Base-by-base conservation (phyloP, 1,284 basidiomycete species). In the Ustilago shanxiensis region DNA sequence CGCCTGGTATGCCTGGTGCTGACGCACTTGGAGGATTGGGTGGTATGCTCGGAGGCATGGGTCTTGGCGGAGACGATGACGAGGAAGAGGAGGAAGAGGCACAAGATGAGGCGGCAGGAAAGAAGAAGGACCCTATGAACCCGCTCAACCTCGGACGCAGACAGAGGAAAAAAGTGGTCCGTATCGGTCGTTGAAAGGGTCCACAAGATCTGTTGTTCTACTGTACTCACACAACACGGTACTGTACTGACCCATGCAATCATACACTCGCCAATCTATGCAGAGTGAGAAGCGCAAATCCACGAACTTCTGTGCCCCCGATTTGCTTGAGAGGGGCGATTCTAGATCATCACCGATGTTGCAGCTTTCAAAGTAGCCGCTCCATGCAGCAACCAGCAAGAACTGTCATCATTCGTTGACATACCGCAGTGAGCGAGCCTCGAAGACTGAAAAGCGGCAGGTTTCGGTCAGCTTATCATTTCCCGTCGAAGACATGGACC, bases 41-140 rank as follows among this genome's bases (percentile, higher is more conserved):
- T 26, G 78, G 77, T 24, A 85, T 85, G 83, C 74, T 85, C 20
- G 78, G 83, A 49, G 63, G 69, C 28, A 74, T 85, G 78, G 81
- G 82, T 28, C 56, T 83, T 9, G 83, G 80, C 10, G 81, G 72
- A 60, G 72, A 81, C 41, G 80, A 83, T n/a, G 83, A 83, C 20
- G 81, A 82, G 9, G 79, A 81, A 22, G 79, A 66, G 20, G 76
- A 77, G 18, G 63, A 66, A 9, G 73, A 71, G 58, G 51, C 37
- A 24, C 18, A 64, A 28, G 60, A 78, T 49, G 60, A 71, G 11
- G 70, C 67, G 22, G 72, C 65, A 7, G 65, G 61, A 4, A 73
- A 79, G 60, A 74, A 76, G 73, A 72, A 81, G 63, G 67, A 72
- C 24, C 65, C 68, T 9, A 68, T 68, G 57, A 69, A 68, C 44